A percentile compares a stretch with the other conserved stretches of the same genome.
phyloP scores from a whole-genome alignment of 805 yeast species.

The Metschnikowia koreensis region DNA sequence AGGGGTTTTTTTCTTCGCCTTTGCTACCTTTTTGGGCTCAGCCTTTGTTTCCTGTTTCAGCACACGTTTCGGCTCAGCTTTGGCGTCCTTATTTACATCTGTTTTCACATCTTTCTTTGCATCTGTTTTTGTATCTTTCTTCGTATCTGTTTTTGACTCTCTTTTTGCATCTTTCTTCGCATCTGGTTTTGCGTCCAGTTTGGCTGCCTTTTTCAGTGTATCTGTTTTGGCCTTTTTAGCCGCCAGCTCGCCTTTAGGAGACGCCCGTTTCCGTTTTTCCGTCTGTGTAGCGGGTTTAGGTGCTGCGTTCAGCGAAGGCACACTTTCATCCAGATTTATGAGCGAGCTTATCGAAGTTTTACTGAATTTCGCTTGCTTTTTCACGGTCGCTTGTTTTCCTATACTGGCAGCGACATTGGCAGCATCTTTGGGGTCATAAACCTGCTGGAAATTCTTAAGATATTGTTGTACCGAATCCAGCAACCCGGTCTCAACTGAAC shows the following conservation, averaged over 20 bases:
- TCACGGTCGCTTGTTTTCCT: not conserved
- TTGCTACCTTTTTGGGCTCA: constrained; percentile 7
- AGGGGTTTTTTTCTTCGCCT: constrained; percentile 22
- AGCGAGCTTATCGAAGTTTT: constrained; percentile 41
- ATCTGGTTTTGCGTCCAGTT: constrained; percentile 11
- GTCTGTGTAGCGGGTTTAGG: constrained; percentile 2
- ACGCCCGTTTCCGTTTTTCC: constrained; percentile 12
- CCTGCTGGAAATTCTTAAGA: not conserved
- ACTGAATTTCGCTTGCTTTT: constrained; percentile 17
- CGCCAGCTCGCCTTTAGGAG: constrained; percentile 13
- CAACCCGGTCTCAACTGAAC: not conserved
- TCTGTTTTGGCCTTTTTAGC: not conserved
- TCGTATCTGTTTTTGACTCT: constrained; percentile 2
- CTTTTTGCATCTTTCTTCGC: constrained; percentile 8
- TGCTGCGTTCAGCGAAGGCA: constrained; percentile 5
- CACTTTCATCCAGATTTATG: constrained; percentile 33
- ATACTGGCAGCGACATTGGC: not conserved
- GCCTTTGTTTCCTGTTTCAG: constrained; percentile 5
- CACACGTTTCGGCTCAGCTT: constrained; percentile 4
- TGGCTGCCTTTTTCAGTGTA: not conserved
- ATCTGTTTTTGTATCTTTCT: constrained; percentile 11
- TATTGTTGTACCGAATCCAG: not conserved
- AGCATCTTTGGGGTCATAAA: not conserved
- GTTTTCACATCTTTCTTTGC: constrained; percentile 1
- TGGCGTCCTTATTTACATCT: constrained; percentile 12